Evolutionary conservation across 768 basidiomycete genomes (phyloP).

Genomic region (Termitomyces sp.): DNA sequence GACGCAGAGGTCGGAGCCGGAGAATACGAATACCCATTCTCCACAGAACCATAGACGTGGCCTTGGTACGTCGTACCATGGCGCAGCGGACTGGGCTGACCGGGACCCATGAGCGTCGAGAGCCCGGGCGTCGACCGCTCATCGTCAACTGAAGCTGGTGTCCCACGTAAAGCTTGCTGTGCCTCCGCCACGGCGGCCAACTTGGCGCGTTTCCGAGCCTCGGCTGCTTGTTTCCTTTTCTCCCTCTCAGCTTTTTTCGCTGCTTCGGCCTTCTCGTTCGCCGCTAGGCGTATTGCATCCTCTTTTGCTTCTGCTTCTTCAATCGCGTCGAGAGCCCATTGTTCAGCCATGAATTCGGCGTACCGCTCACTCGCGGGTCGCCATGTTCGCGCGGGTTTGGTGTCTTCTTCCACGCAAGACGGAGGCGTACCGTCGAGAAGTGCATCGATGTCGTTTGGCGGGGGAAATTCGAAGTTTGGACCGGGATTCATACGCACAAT

Average conservation of each 20-base stretch:
- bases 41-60: conserved; percentile 24
- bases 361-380: conserved; percentile 84
- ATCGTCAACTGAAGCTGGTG: conserved; percentile 18
- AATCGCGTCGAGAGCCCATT: conserved; percentile 68
- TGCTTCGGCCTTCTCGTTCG: conserved; percentile 39
- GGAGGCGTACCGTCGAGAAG: conserved; percentile 39
- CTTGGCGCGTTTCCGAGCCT: conserved; percentile 50
- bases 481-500: conserved; percentile 85
- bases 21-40: conserved; percentile 34
- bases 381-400: conserved; percentile 50
- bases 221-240: conserved; percentile 49
- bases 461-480: conserved; percentile 79
- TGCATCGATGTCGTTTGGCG: conserved; percentile 74
- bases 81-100: conserved; percentile 40
- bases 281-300: conserved; percentile 38
- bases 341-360: conserved; percentile 79
- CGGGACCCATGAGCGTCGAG: conserved; percentile 8
- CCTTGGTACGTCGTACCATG: conserved; percentile 37
- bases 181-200: conserved; percentile 27
- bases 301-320: conserved; percentile 70
- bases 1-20: conserved; percentile 52
- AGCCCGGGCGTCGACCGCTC: conserved; percentile 16
- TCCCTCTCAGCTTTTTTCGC: conserved; percentile 48
- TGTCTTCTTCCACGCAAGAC: conserved; percentile 12
- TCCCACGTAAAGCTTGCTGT: conserved; percentile 16